Percentiles rank a stretch among this genome's conserved stretches.
phyloP scores from a whole-genome alignment of 805 yeast species.

The Dipodascopsis tothii region DNA sequence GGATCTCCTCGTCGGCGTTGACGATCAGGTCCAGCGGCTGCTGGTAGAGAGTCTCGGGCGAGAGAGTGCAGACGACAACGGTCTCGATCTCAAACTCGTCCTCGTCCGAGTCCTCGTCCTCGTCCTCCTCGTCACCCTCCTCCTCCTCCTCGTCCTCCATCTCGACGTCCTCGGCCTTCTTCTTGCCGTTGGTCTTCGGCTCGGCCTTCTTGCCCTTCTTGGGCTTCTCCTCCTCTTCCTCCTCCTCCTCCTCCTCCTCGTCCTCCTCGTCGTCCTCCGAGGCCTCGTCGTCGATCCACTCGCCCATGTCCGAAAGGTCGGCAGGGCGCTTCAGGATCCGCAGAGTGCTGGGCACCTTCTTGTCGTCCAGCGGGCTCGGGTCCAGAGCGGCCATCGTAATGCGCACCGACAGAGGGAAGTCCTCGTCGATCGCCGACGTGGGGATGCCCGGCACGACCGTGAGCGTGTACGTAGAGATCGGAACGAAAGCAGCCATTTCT shows the following conservation, averaged over 20 bases:
- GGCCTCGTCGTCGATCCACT: slow-evolving; percentile 19
- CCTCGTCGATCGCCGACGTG: slow-evolving; percentile 76
- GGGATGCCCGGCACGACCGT: slow-evolving; percentile 83
- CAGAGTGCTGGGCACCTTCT: slow-evolving; percentile 70
- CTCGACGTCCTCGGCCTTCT: slow-evolving; percentile 40
- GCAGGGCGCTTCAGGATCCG: slow-evolving; percentile 71
- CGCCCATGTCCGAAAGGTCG: slow-evolving; percentile 26
- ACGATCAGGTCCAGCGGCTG: slow-evolving; percentile 86
- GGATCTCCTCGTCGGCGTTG: slow-evolving; percentile 87
- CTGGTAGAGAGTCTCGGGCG: slow-evolving; percentile 67
- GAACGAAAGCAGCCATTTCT: slow-evolving; percentile 52
- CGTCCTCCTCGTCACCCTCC: slow-evolving; percentile 45
- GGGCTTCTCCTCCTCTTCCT: slow-evolving; percentile 26
- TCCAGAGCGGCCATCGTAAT: slow-evolving; percentile 93
- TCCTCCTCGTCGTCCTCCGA: slow-evolving; percentile 31
- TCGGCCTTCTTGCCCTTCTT: slow-evolving; percentile 24
- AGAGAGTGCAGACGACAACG: slow-evolving; percentile 77
- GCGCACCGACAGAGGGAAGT: slow-evolving; percentile 77
- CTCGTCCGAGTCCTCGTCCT: slow-evolving; percentile 50
- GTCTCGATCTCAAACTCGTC: slow-evolving; percentile 76
- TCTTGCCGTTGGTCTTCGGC: slow-evolving; percentile 28
- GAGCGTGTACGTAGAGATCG: slow-evolving; percentile 79
- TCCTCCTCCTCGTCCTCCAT: slow-evolving; percentile 47
- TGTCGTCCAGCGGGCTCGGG: slow-evolving; percentile 63
- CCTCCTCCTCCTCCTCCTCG: slow-evolving; percentile 31